Evolutionary conservation across 1,284 basidiomycete species (phyloP), one percentile per base, ranked within the genome.

Genomic region (Cystobasidiaceae sp.): DNA sequence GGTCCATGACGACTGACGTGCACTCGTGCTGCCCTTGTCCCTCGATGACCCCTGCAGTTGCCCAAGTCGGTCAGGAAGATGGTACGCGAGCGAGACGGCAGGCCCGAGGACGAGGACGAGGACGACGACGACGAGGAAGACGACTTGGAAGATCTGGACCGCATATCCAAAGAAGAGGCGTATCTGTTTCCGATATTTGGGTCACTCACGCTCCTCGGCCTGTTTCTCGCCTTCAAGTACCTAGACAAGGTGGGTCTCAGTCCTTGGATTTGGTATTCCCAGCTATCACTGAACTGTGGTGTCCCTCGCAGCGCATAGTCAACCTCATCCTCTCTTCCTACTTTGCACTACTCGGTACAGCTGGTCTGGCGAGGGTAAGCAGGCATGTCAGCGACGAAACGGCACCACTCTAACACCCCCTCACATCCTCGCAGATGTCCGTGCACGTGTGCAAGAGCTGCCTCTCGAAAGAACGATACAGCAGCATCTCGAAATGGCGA

Each of bases 211-310:
- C 79, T 92, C 28, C 79, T 87, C 67, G 82, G 84, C 4, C 76
- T 90, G 56, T 92, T 88, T 73, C 73, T 84, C 51, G 77, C 86
- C 37, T 82, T 92, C 70, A 86, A 69, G 74, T 93, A 87, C 74
- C 77, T 90, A 45, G 89, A 89, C 43, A 85, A 83, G 71, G 84
- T 85, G 71, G 90, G 89, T n/a, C 30, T 50, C 9, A 13, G 25
- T n/a, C 37, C 11, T 11, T 13, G 48, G 15, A 30, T 28, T 28
- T 33, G 13, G 30, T 51, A 9, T 51, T 51, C 49, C 23, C 9
- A 25, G 23, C 52, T 17, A 41, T 17, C 44, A 39, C 51, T 37
- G 51, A 41, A 17, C 39, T 39, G 17, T 13, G 21, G 11, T 8
- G 28, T 30, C 37, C 21, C 25, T 9, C 56, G 13, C 43, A 64